Base-by-base conservation (phyloP, 139 green algal species). In the Chlamydomonas schloesseri region DNA sequence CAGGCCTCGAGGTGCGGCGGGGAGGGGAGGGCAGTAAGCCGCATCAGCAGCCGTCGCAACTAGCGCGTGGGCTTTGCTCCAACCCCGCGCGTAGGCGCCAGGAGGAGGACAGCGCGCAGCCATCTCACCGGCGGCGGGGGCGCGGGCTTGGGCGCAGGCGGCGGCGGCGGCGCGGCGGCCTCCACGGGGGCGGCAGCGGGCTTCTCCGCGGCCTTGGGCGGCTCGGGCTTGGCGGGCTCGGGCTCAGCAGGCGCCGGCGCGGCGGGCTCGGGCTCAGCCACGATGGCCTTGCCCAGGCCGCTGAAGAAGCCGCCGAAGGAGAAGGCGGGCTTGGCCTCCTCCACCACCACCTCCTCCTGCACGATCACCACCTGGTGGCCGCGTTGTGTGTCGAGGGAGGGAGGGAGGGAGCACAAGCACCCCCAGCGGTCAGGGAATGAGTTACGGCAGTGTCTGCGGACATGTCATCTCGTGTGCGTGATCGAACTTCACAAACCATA, bases 241-340 rank as follows among this genome's bases (percentile, higher is more conserved):
- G 70, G 53, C 75, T 71, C 60, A 36, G 75, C 29, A 14, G 75
- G 58, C 57, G 58, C 33, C 20, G 73, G 74, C 23, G 74, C 74
- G 24, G 53, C 68, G 33, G 33, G 33, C 68, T 28, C 68, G 5
- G 18, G 58, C 64, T 75, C 37, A 42, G 46, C 42, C 28, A 67
- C 77, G 9, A 24, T 31, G 18, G 37, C 28, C 62, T 74, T 74
- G n/a, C 8, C 23, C 37, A 74, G 57, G 37, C 62, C 77, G 28
- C 37, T 18, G 64, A 84, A 74, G 62, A 74, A 84, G 77, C 64
- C 47, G 60, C 58, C 58, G 28, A 83, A 46, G 60, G 60, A 33
- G 46, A 84, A 84, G 13, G 62, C 26, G 14, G 77, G 64, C 37
- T 84, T 84, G 65, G 64, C 21, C 77, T 84, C 77, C 77, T 75